Evolutionary conservation across 805 yeast genomes (phyloP), one percentile per base, ranked within the genome.

Genomic region (Metschnikowia arizonensis): DNA sequence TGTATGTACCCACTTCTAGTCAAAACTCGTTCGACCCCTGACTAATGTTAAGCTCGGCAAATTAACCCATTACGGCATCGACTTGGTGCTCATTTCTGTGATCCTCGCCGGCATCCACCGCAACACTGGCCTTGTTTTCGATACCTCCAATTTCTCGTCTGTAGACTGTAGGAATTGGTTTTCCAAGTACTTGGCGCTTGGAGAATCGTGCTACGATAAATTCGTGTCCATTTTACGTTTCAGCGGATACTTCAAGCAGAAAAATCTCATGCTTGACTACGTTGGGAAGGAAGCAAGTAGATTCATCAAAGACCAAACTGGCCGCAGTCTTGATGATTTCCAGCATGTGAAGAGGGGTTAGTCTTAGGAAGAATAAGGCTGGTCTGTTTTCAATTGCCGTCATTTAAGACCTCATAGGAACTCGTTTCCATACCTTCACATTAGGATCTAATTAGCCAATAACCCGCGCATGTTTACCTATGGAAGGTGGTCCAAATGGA

Each of bases 51-150:
- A 75, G 86, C 52, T 85, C 33, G 88, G 89, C 2, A 79, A 73
- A 61, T 53, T 83, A 45, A 62, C 85, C 9, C 97, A 88, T 64
- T 78, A 79, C 55, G 78, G 91, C 0, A 57, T 88, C 45, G 97
- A 90, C 60, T 74, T 89, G 50, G 79, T 90, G 3, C 70, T 90
- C 47, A 69, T 88, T 7, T 86, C 96, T 2, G 79, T 93, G 61
- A 72, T 90, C 11, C 68, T 91, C 35, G 96, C 97, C 0, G 96
- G 96, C 3, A 76, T 90, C 43, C 84, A 88, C 61, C 77, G 88
- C 50, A 82, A 86, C 50, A 85, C 96, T 0, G 97, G 97, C 0
- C 70, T 82, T 38, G 77, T 76, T 49, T 61, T 81, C 63, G 72
- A 79, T 60, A 71, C 82, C 6, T 58, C 68, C 26, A 60, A 64